Conservation (phyloP, 2,329 filamentous ascomycete species). For the Alternaria triticimaculans region DNA sequence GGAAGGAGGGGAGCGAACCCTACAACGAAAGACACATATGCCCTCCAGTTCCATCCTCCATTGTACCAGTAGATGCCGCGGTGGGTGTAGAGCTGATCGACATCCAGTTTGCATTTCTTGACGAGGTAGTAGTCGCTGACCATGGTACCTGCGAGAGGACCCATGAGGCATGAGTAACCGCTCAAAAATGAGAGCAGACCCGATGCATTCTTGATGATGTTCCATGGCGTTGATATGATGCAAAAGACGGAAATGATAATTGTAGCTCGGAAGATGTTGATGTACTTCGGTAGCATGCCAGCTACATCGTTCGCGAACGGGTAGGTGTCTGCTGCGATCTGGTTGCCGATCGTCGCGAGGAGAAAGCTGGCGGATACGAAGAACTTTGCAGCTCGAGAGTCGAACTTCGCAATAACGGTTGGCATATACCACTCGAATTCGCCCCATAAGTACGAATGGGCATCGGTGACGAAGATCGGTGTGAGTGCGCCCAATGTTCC, state of each 20-base stretch:
- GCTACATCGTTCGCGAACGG: slow-evolving; percentile 46
- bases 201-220: slow-evolving; percentile 47
- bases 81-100: slow-evolving; percentile 43
- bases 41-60: slow-evolving; percentile 45
- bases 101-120: slow-evolving; percentile 43
- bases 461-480: slow-evolving; percentile 58
- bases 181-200: slow-evolving; percentile 45
- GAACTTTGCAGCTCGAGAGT: slow-evolving; percentile 53
- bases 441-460: slow-evolving; percentile 55
- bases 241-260: slow-evolving; percentile 46
- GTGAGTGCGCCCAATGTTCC: slow-evolving; percentile 55
- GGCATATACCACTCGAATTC: slow-evolving; percentile 58
- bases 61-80: slow-evolving; percentile 45
- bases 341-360: slow-evolving; percentile 53
- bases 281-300: slow-evolving; percentile 44
- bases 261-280: slow-evolving; percentile 47
- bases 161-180: slow-evolving; percentile 48
- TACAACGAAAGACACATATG: slow-evolving; percentile 39
- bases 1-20: slow-evolving; percentile 47
- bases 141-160: slow-evolving; percentile 45
- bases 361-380: slow-evolving; percentile 51
- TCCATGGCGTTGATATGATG: slow-evolving; percentile 45
- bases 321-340: slow-evolving; percentile 51
- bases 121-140: slow-evolving; percentile 46
- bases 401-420: slow-evolving; percentile 55